Evolutionary conservation across 768 basidiomycete species (phyloP).

Genomic region (Agaricus blazei): DNA sequence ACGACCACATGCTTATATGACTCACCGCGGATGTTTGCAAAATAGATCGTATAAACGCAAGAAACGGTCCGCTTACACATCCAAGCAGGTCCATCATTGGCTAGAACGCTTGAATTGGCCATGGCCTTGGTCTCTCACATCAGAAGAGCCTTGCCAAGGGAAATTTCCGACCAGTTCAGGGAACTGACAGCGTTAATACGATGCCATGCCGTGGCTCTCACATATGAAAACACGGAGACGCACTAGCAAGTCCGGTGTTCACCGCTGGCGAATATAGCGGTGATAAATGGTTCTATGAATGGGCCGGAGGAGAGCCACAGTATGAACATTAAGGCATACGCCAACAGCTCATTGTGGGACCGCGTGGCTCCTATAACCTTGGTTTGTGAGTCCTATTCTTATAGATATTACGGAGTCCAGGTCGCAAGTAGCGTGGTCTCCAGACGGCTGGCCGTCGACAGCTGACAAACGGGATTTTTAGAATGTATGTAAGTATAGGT

Average conservation of each 20-base stretch:
- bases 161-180: background rate
- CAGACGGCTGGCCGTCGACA: too few species aligned
- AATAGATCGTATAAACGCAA: background rate
- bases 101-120: background rate
- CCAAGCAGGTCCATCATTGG: background rate
- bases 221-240: conserved; percentile 6
- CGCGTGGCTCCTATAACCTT: background rate
- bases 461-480: background rate
- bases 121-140: background rate
- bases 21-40: background rate
- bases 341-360: background rate
- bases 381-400: conserved; percentile 6
- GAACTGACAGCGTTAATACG: conserved; percentile 1
- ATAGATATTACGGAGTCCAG: background rate
- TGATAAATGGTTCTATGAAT: background rate
- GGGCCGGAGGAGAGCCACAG: background rate
- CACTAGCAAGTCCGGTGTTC: background rate
- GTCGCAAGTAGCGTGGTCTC: background rate
- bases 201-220: background rate
- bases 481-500: conserved; percentile 2
- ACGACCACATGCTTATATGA: background rate
- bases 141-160: background rate
- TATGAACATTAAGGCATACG: background rate
- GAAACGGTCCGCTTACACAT: background rate
- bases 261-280: background rate